These are phyloP conservation scores for Allium sativum DNA, from an alignment of 106 monocot species.

Conservation along the genomic window DNA sequence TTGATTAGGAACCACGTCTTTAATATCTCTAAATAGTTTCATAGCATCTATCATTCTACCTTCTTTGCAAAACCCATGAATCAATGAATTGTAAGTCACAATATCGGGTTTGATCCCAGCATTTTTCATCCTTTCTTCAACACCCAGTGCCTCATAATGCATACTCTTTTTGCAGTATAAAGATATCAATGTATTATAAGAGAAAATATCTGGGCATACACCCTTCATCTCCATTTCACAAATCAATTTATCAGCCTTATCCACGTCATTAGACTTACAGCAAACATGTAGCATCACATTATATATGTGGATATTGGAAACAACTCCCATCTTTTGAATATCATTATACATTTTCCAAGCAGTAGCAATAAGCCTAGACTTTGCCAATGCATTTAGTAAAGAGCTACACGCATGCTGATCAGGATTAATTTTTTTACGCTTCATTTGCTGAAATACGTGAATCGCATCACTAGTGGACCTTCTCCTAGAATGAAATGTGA, in stretches of 20 bases:
- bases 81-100: slow-evolving; percentile 67
- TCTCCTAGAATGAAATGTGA: slow-evolving; percentile 27
- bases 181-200: slow-evolving; percentile 78
- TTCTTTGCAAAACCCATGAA: slow-evolving; percentile 78
- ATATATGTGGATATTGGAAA: slow-evolving; percentile 50
- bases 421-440: slow-evolving; percentile 18
- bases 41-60: slow-evolving; percentile 76
- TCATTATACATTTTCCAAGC: slow-evolving; percentile 77
- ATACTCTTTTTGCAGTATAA: slow-evolving; percentile 72
- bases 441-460: slow-evolving; percentile 55
- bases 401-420: slow-evolving; percentile 57
- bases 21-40: slow-evolving; percentile 70
- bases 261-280: slow-evolving; percentile 42
- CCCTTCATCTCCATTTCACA: slow-evolving; percentile 55
- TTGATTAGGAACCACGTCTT: slow-evolving; percentile 37
- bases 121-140: slow-evolving; percentile 65
- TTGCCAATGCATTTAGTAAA: slow-evolving; percentile 52
- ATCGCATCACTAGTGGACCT: slow-evolving; percentile 38
- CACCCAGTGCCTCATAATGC: slow-evolving; percentile 68
- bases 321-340: slow-evolving; percentile 32
- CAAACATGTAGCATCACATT: slow-evolving; percentile 89
- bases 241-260: slow-evolving; percentile 45
- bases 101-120: slow-evolving; percentile 59
- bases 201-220: slow-evolving; percentile 39
- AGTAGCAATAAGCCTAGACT: slow-evolving; percentile 46